These are phyloP conservation scores for Diaporthe humulicola DNA, from an alignment of 2,329 filamentous ascomycete genomes.

Conservation along the genomic window DNA sequence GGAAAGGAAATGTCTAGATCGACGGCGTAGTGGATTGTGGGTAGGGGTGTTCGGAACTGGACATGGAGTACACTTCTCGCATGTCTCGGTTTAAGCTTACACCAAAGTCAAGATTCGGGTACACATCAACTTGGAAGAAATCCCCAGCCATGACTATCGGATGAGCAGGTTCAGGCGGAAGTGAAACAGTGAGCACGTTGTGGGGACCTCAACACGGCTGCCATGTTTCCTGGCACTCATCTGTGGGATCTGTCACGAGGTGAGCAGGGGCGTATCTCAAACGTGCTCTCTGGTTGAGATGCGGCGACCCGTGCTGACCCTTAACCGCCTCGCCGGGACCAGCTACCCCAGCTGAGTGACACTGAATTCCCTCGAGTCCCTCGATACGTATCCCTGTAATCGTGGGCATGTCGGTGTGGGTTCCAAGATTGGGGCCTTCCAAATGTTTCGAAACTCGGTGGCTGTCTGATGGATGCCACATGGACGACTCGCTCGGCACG, in stretches of 20 bases:
- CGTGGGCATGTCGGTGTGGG: not conserved
- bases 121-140: not conserved
- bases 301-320: not conserved
- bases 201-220: not conserved
- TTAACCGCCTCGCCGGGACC: not conserved
- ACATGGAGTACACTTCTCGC: not conserved
- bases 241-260: not conserved
- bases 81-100: constrained; percentile 15
- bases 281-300: constrained; percentile 19
- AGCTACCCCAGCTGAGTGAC: not conserved
- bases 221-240: not conserved
- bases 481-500: not conserved
- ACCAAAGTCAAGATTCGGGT: not conserved
- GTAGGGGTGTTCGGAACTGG: not conserved
- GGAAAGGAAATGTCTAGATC: not conserved
- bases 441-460: constrained; percentile 21
- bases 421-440: not conserved
- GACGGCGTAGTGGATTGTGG: not conserved
- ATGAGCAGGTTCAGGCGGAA: constrained; percentile 1
- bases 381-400: not conserved
- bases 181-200: constrained; percentile 21
- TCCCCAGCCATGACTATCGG: not conserved
- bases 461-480: not conserved
- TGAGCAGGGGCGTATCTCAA: not conserved
- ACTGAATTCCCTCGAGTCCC: not conserved